Conservation (phyloP, 75 land plant species). For the Selaginella tamariscina region DNA sequence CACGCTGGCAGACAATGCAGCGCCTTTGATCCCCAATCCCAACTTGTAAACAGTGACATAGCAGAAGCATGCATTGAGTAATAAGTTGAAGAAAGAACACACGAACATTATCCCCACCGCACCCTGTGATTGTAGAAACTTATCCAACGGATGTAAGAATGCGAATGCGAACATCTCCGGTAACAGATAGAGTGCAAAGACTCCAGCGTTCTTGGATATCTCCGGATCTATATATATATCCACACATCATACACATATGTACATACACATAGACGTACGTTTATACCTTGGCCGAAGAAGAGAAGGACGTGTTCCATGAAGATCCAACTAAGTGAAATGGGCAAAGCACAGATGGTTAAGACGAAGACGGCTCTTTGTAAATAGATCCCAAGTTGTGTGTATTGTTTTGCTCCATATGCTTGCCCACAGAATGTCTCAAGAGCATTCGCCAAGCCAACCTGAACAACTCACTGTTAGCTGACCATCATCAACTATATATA, state of each 20-base stretch:
- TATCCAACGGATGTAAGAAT: constrained; percentile 39
- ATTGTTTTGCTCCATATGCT: constrained; percentile 50
- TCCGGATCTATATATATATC: too few species aligned
- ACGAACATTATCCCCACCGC: constrained; percentile 36
- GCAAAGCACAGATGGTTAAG: constrained; percentile 25
- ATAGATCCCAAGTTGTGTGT: constrained; percentile 46
- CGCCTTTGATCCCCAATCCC: constrained; percentile 36
- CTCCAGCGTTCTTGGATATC: constrained; percentile 31
- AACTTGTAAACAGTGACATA: constrained; percentile 32
- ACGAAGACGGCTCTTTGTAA: constrained; percentile 56
- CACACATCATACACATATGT: too few species aligned
- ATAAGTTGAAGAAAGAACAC: constrained; percentile 24
- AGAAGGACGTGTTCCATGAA: constrained; percentile 29
- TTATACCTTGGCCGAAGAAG: constrained; percentile 35
- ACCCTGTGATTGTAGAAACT: constrained; percentile 53
- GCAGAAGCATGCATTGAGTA: constrained; percentile 30
- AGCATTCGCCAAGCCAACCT: constrained; percentile 74
- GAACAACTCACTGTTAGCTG: not conserved
- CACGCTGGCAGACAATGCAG: constrained; percentile 32
- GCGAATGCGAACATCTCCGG: constrained; percentile 52
- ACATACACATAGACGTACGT: too few species aligned
- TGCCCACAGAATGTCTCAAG: constrained; percentile 75
- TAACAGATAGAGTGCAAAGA: constrained; percentile 41
- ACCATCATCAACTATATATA: not conserved
- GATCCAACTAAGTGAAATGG: constrained; percentile 32